Evolutionary conservation across 2,329 filamentous ascomycete species (phyloP).

Genomic region (Colletotrichum destructivum): DNA sequence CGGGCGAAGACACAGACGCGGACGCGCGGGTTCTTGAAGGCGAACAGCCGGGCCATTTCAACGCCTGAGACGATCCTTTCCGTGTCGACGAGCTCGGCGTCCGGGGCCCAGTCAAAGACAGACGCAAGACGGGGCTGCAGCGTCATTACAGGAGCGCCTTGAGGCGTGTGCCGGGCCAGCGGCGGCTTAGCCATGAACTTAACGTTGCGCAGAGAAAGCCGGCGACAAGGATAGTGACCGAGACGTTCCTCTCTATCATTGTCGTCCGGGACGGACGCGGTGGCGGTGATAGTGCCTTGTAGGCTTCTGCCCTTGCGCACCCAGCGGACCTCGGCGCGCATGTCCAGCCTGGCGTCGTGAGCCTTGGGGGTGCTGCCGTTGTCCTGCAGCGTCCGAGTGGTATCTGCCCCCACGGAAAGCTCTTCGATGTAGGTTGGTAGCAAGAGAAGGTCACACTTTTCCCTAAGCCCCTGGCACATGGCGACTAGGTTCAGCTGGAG

Average conservation of each 20-base stretch:
- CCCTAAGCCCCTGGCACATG: constrained; percentile 20
- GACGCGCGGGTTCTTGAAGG: constrained; percentile 18
- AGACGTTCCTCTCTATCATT: too few relatives aligned
- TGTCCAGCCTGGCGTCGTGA: background rate
- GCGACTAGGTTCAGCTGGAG: constrained; percentile 15
- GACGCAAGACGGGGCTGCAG: background rate
- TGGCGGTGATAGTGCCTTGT: constrained; percentile 1
- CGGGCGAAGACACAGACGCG: background rate
- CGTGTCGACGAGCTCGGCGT: background rate
- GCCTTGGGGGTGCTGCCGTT: background rate
- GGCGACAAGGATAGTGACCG: too few relatives aligned
- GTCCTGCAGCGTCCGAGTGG: background rate
- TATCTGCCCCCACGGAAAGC: background rate
- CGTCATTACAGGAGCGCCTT: too few relatives aligned
- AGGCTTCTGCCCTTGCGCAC: background rate
- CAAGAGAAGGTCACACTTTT: constrained; percentile 13
- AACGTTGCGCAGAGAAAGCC: background rate
- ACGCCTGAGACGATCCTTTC: background rate
- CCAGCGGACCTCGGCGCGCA: background rate
- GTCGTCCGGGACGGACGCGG: background rate
- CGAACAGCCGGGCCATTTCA: background rate
- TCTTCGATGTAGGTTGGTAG: constrained; percentile 7
- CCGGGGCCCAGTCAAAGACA: constrained; percentile 8
- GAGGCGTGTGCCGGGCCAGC: background rate
- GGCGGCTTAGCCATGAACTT: constrained; percentile 5